Base-by-base conservation (phyloP, 495 filamentous ascomycete species). In the Penicillium riverlandense region DNA sequence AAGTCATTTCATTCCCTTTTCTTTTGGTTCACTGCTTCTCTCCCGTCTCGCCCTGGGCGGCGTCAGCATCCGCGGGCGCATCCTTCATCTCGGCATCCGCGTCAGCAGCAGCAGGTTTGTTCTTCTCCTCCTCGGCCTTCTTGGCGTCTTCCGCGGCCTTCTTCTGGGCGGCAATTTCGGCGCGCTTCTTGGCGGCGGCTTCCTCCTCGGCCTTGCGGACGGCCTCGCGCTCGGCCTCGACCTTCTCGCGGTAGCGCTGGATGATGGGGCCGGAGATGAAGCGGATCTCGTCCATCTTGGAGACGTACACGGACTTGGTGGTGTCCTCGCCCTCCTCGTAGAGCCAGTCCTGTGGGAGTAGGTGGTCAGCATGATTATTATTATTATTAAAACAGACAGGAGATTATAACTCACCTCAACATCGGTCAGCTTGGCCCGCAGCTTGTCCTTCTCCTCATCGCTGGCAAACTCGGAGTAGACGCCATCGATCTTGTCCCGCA, bases 271-370 rank as follows among this genome's bases (percentile, higher is more conserved):
- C 91, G 38, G 88, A 84, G 43, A 94, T 73, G 53, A 88, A 82
- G 56, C 88, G 86, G 65, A 99, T 89, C 63, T 99, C 92, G 45
- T 97, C 91, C 66, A 91, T 85, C 78, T 96, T 97, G 58, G 86
- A 76, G 39, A 90, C 75, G 69, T 99, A 99, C 49, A 90, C 70
- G 33, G 85, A 88, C 76, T 96, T 96, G 57, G 87, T 90, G 58
- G 90, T 78, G 62, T 97, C 92, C 45, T 96, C 90, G 53, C 92
- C 92, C 27, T 97, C 92, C 53, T 96, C 90, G 69, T 98, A 97
- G 42, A 99, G 81, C 92, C 92, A 99, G 53, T 97, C 90, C 90
- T 97, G 4, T 22, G 22, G 53, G 14, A 42, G 38, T 35, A 44
- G 12, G 33, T 14, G 22, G 37, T 61, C 50, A 62, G 40, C 13